Base-by-base conservation (phyloP, 805 yeast species). In the Aciculoconidium aculeatum region DNA sequence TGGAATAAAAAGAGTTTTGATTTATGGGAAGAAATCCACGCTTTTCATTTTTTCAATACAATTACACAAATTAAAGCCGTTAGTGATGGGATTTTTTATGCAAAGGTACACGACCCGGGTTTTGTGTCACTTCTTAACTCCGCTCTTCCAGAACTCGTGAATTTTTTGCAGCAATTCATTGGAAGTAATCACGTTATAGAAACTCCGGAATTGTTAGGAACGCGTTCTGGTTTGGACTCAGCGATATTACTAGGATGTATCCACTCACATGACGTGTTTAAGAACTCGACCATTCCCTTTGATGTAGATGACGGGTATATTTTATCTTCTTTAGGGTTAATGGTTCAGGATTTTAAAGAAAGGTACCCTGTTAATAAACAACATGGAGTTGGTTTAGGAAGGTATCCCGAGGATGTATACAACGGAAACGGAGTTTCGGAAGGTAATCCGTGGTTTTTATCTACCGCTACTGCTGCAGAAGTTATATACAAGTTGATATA, bases 401-500 rank as follows among this genome's bases (percentile, higher is more conserved):
- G 97, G 48, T 88, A 88, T 48, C 95, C 96, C 1, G 97, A 88
- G 48, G 97, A 88, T 55, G 52, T 80, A 7, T 88, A 88, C 53
- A 80, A 88, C 51, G 95, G 95, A 0, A 58, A 64, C 36, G 77
- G 75, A 0, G 61, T 70, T 0, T 65, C 79, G 17, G 85, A 79
- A 44, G 96, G 96, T 3, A 87, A 88, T 47, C 96, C 97, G 5
- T 88, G 96, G 97, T 86, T 87, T 49, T 70, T 88, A 34, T 61
- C 83, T 3, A 82, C 90, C 1, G 72, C 81, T 1, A 64, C 81
- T 3, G 85, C 84, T 2, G 61, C 84, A 4, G 84, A 80, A 48
- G 41, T 79, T 11, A 48, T 80, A 23, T 80, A 70, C 53, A 74
- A 71, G 45, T 49, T 72, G 35, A 61, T 80, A 15, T 58, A 58